Evolutionary conservation across 495 filamentous ascomycete species (phyloP).

Genomic region (Xylaria scruposa): DNA sequence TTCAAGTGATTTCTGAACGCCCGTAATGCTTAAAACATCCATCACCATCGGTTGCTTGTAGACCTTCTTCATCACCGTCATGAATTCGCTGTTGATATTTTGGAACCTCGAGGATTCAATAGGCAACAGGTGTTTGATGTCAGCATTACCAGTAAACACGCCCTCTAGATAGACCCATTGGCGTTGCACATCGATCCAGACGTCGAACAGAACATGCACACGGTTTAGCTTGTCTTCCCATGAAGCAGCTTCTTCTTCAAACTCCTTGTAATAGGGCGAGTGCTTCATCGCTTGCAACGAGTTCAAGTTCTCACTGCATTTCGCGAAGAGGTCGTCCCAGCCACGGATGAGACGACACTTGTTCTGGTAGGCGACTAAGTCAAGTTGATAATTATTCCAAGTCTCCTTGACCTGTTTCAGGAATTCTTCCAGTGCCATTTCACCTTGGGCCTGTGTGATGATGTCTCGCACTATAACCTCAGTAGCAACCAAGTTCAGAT

Average conservation of each 20-base stretch:
- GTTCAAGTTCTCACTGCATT: constrained; percentile 97
- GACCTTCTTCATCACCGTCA: constrained; percentile 97
- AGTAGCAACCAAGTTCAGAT: constrained; percentile 84
- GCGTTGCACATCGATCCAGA: constrained; percentile 99
- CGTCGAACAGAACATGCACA: constrained; percentile 95
- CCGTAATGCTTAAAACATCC: constrained; percentile 92
- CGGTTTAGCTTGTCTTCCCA: constrained; percentile 99
- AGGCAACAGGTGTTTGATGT: constrained; percentile 97
- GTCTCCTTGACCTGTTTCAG: constrained; percentile 95
- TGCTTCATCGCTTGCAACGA: constrained; percentile 98
- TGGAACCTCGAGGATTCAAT: constrained; percentile 96
- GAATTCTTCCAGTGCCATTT: constrained; percentile 99
- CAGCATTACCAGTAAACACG: constrained; percentile 96
- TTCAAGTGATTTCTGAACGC: constrained; percentile 94
- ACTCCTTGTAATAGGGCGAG: constrained; percentile 98
- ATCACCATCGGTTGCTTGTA: constrained; percentile 93
- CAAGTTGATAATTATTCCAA: constrained; percentile 92
- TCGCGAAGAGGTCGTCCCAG: constrained; percentile 97
- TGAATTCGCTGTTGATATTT: constrained; percentile 98
- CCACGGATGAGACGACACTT: constrained; percentile 96
- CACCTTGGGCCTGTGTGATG: constrained; percentile 93
- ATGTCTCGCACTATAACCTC: constrained; percentile 89
- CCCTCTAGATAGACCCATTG: constrained; percentile 99
- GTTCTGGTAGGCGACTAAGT: constrained; percentile 95
- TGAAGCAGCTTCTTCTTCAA: constrained; percentile 92